A percentile compares a stretch with the other conserved stretches of the same genome.
phyloP scores from a whole-genome alignment of 1,139 yeast genomes.

The Sugiyamaella xylanicola region DNA sequence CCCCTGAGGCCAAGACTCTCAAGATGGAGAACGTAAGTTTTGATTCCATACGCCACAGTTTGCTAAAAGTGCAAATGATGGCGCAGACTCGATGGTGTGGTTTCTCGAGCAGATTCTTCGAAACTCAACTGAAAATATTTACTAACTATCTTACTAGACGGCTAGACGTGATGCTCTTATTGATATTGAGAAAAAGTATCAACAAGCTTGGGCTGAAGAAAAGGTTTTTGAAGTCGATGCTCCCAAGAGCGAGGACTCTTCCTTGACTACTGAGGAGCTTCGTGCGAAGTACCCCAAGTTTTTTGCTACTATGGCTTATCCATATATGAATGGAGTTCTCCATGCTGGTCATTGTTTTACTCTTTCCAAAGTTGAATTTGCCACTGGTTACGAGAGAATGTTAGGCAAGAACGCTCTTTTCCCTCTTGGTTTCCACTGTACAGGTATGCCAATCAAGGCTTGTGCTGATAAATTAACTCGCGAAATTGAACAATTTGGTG shows the following conservation, averaged over 20 bases:
- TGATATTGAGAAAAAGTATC: constrained; percentile 88
- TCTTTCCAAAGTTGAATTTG: constrained; percentile 90
- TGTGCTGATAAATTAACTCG: constrained; percentile 94
- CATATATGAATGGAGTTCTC: constrained; percentile 97
- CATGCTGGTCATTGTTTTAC: constrained; percentile 99
- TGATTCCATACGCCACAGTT: background rate
- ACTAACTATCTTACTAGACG: no score
- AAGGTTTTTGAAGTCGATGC: constrained; percentile 86
- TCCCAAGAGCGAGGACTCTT: constrained; percentile 62
- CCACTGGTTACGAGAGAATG: constrained; percentile 94
- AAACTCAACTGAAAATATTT: no score
- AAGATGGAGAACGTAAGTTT: constrained; percentile 48
- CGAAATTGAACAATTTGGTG: constrained; percentile 90
- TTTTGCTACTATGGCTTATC: constrained; percentile 95
- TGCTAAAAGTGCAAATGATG: no score
- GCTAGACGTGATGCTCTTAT: constrained; percentile 92
- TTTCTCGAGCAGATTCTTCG: background rate
- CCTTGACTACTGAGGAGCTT: constrained; percentile 66
- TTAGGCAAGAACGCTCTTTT: constrained; percentile 88
- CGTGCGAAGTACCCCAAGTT: constrained; percentile 82
- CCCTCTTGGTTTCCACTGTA: constrained; percentile 98
- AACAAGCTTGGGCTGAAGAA: constrained; percentile 82
- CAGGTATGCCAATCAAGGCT: constrained; percentile 98
- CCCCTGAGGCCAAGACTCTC: constrained; percentile 39
- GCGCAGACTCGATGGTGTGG: no score